Evolutionary conservation across 2,329 filamentous ascomycete species (phyloP).

Genomic region (Neospermospora avenae): DNA sequence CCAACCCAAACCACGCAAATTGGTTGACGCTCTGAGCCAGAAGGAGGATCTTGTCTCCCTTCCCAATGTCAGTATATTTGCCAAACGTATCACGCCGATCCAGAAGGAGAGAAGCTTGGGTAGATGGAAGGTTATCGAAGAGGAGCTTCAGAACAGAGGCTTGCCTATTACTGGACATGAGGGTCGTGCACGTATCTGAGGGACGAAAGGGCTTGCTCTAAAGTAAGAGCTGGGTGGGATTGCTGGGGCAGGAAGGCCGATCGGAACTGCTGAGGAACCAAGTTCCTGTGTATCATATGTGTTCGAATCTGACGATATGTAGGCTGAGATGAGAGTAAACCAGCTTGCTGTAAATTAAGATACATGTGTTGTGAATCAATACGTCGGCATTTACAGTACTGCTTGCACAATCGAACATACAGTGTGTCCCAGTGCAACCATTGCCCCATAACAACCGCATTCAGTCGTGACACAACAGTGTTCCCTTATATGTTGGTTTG

Average conservation of each 20-base stretch:
- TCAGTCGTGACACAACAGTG: too few relatives aligned
- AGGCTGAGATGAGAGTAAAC: background rate
- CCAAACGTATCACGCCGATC: conserved; percentile 63
- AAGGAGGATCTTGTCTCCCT: conserved; percentile 48
- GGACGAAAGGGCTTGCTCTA: background rate
- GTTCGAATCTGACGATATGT: background rate
- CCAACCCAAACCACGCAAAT: conserved; percentile 55
- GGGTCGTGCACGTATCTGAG: background rate
- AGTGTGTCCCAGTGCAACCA: too few relatives aligned
- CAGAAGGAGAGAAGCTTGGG: conserved; percentile 71
- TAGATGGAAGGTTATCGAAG: conserved; percentile 75
- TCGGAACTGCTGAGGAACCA: background rate
- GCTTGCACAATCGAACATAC: too few relatives aligned
- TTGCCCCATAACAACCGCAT: too few relatives aligned
- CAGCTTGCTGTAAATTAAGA: background rate
- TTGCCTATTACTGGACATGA: conserved; percentile 52
- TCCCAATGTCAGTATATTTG: conserved; percentile 68
- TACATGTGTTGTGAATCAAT: background rate
- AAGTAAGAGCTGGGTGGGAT: background rate
- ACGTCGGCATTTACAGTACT: too few relatives aligned
- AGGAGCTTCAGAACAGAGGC: conserved; percentile 61
- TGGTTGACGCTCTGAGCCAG: conserved; percentile 56
- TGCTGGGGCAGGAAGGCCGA: background rate
- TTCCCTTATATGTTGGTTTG: too few relatives aligned
- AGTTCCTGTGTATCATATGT: background rate